Base-by-base conservation (phyloP, 2,329 filamentous ascomycete species). In the Fusarium transvaalense region DNA sequence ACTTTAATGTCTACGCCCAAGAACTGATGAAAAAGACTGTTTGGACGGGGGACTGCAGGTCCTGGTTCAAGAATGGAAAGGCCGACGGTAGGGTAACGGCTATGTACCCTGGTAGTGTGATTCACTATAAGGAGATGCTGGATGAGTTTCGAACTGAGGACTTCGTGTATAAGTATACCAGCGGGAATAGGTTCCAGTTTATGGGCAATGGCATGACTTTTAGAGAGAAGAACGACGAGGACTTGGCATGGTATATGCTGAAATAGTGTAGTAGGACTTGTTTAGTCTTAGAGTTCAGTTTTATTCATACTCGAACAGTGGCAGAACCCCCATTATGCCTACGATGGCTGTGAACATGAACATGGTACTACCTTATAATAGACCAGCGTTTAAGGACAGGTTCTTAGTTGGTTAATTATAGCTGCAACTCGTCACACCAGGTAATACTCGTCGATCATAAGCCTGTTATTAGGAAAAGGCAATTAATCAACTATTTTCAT, bases 1-100 rank as follows among this genome's bases (percentile, higher is more conserved):
- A 69, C 3, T 64, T 58, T 34, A 69, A 66, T 29, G 21, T 23
- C 1, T 69, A 59, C 19, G 15, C 37, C 4, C 50, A 64, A 50
- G 59, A 58, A 31, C 53, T 61, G 3, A 14, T 67, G 12, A 59
- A 54, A 25, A 10, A 32, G 0, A 64, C 52, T 13, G 60, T 67
- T 2, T 69, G 64, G 64, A 38, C 56, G 4, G 52, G 56, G 6
- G 42, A 52, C 12, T 61, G 57, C 1, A 8, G 35, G 23, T 48
- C 42, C 7, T 61, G 57, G 52, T 61, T 56, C 43, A 56, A 61
- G 43, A 56, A 56, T 3, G n/a, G 53, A 2, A 47, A 37, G 34
- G 29, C 27, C 27, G 46, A 60, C 0, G 55, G 55, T 10, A 29
- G 39, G 5, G 47, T 62, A 4, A 58, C 47, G 4, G 55, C 55